Evolutionary conservation across 228 moss, liverwort and hornwort genomes (phyloP).

Genomic region (Sphagnum fallax): DNA sequence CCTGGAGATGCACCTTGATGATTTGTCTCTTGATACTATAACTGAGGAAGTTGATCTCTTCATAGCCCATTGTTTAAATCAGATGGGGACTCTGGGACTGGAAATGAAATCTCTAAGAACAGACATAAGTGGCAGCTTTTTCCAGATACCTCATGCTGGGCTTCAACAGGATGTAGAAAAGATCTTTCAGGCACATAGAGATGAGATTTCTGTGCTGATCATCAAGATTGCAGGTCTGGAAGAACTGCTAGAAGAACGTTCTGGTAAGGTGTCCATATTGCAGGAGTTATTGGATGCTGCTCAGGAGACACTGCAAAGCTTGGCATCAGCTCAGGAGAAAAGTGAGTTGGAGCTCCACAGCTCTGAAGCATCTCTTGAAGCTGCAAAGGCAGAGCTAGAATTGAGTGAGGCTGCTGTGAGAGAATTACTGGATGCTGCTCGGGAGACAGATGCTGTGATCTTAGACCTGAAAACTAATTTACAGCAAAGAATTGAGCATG

Average conservation of each 20-base stretch:
- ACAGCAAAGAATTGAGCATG: conserved; percentile 17
- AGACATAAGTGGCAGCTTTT: conserved; percentile 43
- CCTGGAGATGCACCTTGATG: too few species aligned
- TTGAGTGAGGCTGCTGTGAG: conserved; percentile 54
- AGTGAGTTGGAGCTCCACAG: conserved; percentile 4
- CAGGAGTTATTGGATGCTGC: conserved; percentile 26
- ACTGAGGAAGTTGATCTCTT: conserved; percentile 47
- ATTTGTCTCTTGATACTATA: conserved; percentile 11
- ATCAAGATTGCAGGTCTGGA: conserved; percentile 25
- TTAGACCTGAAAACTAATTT: conserved; percentile 22
- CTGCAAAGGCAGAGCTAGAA: conserved; percentile 48
- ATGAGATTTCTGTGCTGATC: conserved; percentile 18
- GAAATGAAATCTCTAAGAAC: conserved; percentile 36
- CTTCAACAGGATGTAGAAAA: conserved; percentile 38
- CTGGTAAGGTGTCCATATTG: conserved; percentile 8
- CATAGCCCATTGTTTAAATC: conserved; percentile 36
- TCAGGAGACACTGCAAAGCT: conserved; percentile 10
- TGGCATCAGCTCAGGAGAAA: conserved; percentile 7
- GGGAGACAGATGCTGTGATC: conserved; percentile 33
- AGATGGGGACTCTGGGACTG: conserved; percentile 37
- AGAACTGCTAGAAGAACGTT: conserved; percentile 26
- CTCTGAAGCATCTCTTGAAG: conserved; percentile 24
- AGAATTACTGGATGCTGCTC: conserved; percentile 39
- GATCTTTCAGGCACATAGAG: conserved; percentile 23
- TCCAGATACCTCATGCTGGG: conserved; percentile 33